These are phyloP conservation scores for Puya raimondii DNA, from an alignment of 176 grass and related monocot species.

Conservation along the genomic window DNA sequence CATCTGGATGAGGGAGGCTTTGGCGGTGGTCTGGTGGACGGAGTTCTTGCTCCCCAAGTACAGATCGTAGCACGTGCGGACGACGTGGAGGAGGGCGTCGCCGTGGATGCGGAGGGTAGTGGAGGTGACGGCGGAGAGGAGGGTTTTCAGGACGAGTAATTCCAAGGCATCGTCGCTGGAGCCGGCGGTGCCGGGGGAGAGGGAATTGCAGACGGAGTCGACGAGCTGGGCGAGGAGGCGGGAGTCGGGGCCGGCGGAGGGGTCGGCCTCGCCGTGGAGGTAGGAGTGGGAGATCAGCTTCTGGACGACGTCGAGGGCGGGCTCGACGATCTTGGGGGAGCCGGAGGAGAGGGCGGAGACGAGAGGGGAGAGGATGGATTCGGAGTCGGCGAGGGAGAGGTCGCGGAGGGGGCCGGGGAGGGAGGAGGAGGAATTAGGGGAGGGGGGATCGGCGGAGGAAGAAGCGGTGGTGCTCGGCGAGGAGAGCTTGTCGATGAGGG, in stretches of 20 bases:
- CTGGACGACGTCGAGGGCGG: constrained; percentile 72
- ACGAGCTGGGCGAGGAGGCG: constrained; percentile 62
- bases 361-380: constrained; percentile 60
- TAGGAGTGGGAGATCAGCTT: constrained; percentile 86
- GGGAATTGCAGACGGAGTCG: constrained; percentile 68
- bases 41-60: constrained; percentile 71
- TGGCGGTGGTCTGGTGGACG: constrained; percentile 92
- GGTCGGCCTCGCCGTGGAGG: constrained; percentile 88
- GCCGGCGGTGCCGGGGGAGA: constrained; percentile 21
- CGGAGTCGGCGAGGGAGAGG: constrained; percentile 79
- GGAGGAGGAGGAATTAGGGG: constrained; percentile 67
- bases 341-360: constrained; percentile 51
- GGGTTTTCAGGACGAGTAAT: constrained; percentile 87
- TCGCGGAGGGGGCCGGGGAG: constrained; percentile 63
- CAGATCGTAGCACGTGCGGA: constrained; percentile 91
- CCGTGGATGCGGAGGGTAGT: constrained; percentile 80
- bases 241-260: constrained; percentile 48
- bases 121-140: constrained; percentile 92
- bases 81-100: constrained; percentile 70
- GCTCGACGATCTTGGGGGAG: constrained; percentile 63
- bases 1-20: constrained; percentile 98
- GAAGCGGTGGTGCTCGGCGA: constrained; percentile 31
- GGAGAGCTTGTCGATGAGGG: constrained; percentile 75
- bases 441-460: constrained; percentile 29
- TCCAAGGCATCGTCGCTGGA: constrained; percentile 63